A percentile compares a stretch with the other conserved stretches of the same genome.
Conservation (phyloP, 768 basidiomycete species). For the Tephrocybe sp. region DNA sequence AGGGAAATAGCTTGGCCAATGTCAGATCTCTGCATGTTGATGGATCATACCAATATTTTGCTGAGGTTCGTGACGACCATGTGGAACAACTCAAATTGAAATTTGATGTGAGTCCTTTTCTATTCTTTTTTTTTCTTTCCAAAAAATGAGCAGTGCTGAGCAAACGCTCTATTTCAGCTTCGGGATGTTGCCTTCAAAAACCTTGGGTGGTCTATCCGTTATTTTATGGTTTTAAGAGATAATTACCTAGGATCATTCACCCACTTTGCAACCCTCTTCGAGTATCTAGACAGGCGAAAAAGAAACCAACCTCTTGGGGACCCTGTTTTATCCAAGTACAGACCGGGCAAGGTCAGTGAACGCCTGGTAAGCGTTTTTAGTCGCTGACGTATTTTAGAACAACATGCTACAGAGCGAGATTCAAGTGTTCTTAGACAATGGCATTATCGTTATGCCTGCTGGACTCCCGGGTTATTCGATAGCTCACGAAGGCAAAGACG, state of each 20-base stretch:
- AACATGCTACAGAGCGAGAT: constrained; percentile 82
- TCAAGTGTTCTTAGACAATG: constrained; percentile 47
- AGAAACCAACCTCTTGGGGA: constrained; percentile 68
- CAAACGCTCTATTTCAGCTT: constrained; percentile 31
- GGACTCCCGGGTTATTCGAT: constrained; percentile 62
- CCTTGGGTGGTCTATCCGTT: constrained; percentile 86
- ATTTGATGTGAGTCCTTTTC: constrained; percentile 62
- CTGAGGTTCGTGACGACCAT: constrained; percentile 62
- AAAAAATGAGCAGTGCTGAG: no score
- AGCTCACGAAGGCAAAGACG: constrained; percentile 23
- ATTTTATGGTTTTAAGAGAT: constrained; percentile 84
- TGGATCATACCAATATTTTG: constrained; percentile 74
- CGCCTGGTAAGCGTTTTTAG: background rate
- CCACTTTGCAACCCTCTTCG: constrained; percentile 83
- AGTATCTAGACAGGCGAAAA: constrained; percentile 73
- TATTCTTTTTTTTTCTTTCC: no score
- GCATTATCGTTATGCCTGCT: constrained; percentile 61
- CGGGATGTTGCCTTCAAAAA: constrained; percentile 59
- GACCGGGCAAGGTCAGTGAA: constrained; percentile 66
- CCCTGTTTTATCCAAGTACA: constrained; percentile 75
- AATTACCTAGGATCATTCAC: constrained; percentile 96
- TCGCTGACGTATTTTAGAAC: constrained; percentile 42
- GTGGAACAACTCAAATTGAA: constrained; percentile 76
- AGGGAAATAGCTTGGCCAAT: constrained; percentile 61
- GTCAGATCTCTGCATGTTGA: constrained; percentile 53